A percentile compares a stretch with the other conserved stretches of the same genome.
Conservation (phyloP, 1,139 yeast species). For the Geotrichum phurueaensis region DNA sequence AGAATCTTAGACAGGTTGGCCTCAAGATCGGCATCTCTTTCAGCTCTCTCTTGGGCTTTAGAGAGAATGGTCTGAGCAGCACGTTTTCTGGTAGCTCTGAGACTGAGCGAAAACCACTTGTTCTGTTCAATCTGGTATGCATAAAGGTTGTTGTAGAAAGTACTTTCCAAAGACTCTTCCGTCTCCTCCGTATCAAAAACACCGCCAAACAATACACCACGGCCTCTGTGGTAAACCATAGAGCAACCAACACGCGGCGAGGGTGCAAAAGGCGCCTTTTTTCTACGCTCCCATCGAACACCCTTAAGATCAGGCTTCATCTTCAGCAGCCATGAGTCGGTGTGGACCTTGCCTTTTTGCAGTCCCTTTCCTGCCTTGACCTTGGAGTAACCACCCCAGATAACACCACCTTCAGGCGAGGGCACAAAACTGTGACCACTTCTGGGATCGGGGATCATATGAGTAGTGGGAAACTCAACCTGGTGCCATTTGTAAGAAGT, state of each 20-base stretch:
- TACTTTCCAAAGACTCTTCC: conserved; percentile 82
- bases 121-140: conserved; percentile 81
- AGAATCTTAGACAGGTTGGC: conserved; percentile 70
- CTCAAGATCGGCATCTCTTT: conserved; percentile 78
- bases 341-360: conserved; percentile 87
- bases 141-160: conserved; percentile 72
- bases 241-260: conserved; percentile 94
- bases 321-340: conserved; percentile 81
- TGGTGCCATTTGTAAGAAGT: conserved; percentile 87
- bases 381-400: conserved; percentile 93
- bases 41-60: conserved; percentile 40
- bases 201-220: conserved; percentile 94
- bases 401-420: conserved; percentile 72
- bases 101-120: conserved; percentile 74
- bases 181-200: conserved; percentile 93
- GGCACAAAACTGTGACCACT: conserved; percentile 90
- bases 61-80: conserved; percentile 35
- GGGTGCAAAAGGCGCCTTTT: conserved; percentile 84
- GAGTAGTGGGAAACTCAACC: conserved; percentile 78
- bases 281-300: conserved; percentile 80
- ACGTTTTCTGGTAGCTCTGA: conserved; percentile 59
- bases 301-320: conserved; percentile 82
- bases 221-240: conserved; percentile 79
- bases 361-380: conserved; percentile 84
- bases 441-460: conserved; percentile 80